Evolutionary conservation across 441 rosid species (phyloP).

Genomic region (Capsella rubella): DNA sequence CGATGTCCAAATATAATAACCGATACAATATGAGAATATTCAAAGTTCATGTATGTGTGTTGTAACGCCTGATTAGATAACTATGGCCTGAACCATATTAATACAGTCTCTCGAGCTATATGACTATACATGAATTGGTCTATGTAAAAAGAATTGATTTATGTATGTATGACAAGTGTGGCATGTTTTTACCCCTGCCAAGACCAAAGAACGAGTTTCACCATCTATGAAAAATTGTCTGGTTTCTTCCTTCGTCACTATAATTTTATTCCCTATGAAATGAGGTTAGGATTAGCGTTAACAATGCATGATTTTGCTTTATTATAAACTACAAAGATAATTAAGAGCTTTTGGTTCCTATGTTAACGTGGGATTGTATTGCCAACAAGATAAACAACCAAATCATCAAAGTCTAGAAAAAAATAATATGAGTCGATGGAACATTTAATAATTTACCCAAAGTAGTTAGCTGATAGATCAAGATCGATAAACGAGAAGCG

Average conservation of each 20-base stretch:
- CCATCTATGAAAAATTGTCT: too few species aligned
- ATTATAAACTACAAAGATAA: too few species aligned
- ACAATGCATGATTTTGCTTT: neutral
- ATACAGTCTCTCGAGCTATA: too few species aligned
- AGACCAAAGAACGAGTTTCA: neutral
- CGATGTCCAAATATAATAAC: neutral
- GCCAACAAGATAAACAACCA: neutral
- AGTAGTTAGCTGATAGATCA: constrained; percentile 28
- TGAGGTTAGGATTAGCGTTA: neutral
- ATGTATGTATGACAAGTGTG: too few species aligned
- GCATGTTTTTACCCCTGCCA: too few species aligned
- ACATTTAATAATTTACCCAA: constrained; percentile 12
- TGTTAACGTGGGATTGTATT: neutral
- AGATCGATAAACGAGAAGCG: constrained; percentile 22
- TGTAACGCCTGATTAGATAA: too few species aligned
- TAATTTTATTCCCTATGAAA: neutral
- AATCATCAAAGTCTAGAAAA: neutral
- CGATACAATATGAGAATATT: too few species aligned
- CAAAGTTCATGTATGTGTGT: too few species aligned
- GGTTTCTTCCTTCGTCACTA: neutral
- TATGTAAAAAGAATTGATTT: too few species aligned
- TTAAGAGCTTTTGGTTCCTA: neutral
- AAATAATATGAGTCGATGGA: neutral
- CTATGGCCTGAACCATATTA: too few species aligned
- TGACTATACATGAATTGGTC: too few species aligned